Evolutionary conservation across 352 stramenopile genomes (phyloP).

Genomic region (Phytophthora idaei): DNA sequence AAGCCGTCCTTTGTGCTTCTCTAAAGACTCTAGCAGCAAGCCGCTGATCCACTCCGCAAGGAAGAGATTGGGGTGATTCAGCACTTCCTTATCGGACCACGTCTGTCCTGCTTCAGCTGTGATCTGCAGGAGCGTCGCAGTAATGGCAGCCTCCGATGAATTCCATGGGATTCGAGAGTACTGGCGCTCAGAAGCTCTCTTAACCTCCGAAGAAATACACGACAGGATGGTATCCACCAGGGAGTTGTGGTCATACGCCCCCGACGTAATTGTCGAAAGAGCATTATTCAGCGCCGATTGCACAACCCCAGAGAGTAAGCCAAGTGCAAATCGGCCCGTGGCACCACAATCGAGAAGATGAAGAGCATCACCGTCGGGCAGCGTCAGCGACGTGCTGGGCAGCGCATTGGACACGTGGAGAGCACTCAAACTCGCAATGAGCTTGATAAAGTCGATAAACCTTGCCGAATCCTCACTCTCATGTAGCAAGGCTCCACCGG

Average conservation of each 20-base stretch:
- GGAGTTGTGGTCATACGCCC: slow-evolving; percentile 31
- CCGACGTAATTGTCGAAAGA: slow-evolving; percentile 29
- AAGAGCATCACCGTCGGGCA: slow-evolving; percentile 48
- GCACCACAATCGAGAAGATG: slow-evolving; percentile 65
- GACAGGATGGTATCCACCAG: slow-evolving; percentile 62
- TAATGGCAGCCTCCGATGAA: slow-evolving; percentile 68
- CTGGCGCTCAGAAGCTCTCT: slow-evolving; percentile 67
- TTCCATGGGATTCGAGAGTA: slow-evolving; percentile 89
- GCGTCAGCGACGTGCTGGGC: slow-evolving; percentile 29
- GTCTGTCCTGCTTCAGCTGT: slow-evolving; percentile 66
- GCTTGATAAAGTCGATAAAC: slow-evolving; percentile 87
- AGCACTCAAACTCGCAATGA: slow-evolving; percentile 75
- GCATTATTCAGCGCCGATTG: slow-evolving; percentile 51
- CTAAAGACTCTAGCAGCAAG: slow-evolving; percentile 70
- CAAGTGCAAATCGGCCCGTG: slow-evolving; percentile 58
- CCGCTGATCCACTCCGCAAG: slow-evolving; percentile 86
- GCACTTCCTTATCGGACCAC: slow-evolving; percentile 85
- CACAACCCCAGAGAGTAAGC: slow-evolving; percentile 54
- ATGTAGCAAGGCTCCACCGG: slow-evolving; percentile 9
- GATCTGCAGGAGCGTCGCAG: slow-evolving; percentile 72
- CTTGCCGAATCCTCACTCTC: slow-evolving; percentile 46
- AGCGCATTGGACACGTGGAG: slow-evolving; percentile 42
- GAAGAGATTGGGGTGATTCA: slow-evolving; percentile 86
- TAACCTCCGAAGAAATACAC: slow-evolving; percentile 69
- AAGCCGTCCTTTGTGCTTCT: slow-evolving; percentile 48